Base-by-base conservation (phyloP, 176 grass and related monocot species). In the Cenchrus americanus region DNA sequence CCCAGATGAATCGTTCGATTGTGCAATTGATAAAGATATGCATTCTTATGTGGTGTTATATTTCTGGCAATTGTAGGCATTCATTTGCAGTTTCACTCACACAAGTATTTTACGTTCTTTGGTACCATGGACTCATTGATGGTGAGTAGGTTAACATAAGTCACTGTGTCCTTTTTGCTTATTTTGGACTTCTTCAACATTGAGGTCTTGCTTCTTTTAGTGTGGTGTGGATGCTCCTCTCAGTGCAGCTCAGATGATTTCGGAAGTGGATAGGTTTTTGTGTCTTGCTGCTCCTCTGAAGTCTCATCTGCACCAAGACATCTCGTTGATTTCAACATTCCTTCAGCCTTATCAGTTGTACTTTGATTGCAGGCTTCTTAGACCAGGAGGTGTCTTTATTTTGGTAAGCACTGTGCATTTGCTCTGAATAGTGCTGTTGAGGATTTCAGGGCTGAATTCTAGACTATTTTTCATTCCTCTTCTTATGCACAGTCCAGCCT, bases 81-180 rank as follows among this genome's bases (percentile, higher is more conserved):
- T 13, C 24, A 34, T 71, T 23, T 80, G 37, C 80, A 57, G 66
- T 73, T 14, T 43, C 10, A 58, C 51, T 83, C 79, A 61, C 57
- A 80, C 19, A 53, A 32, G n/a, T 40, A 83, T 74, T 40, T 79
- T 54, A 44, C 58, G 71, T 83, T 89, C 58, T 15, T 88, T 95
- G 96, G 96, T 80, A 99, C 93, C 63, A 67, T 99, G 89, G 96
- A 99, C 90, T 99, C 96, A 79, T 87, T 99, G 74, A 94, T 99
- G 96, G 96, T 99, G 93, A 94, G 93, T 90, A 52, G 34, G 60
- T 65, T 71, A 64, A 14, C 62, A 43, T 67, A 43, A 51, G 8
- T 78, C 55, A 48, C 9, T 12, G 34, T 84, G 22, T 34, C 8
- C 7, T 77, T 77, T 80, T 51, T 86, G 5, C 34, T 87, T 58